Evolutionary conservation across 192 early-diverging fungal genomes (phyloP), one percentile per base, ranked within the genome.

Genomic region (Podochytrium sp.): DNA sequence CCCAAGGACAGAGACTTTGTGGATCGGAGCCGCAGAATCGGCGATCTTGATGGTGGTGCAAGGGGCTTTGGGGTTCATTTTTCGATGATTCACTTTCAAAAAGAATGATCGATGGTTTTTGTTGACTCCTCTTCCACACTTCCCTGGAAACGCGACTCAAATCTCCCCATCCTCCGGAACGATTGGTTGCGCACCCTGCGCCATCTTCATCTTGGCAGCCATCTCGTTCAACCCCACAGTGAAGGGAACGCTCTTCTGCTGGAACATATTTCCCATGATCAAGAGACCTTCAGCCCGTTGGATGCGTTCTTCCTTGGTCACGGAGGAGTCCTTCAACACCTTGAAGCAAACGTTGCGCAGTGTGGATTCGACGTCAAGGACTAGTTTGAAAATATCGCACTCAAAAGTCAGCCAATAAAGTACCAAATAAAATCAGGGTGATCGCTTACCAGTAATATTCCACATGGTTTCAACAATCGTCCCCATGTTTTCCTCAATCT

Each of bases 1-100:
- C 12, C 93, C 92, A n/a, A 99, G 90, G 65, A 99, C 91, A 33
- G 92, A 85, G 60, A 98, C 90, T 65, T 84, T 57, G 53, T 58
- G 42, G 5, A 52, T 43, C 40, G 62, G 69, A 25, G n/a, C 38
- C 7, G 37, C 29, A 18, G 37, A 25, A 18, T 41, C 69, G 10
- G 34, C 25, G 39, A 59, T 35, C 16, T 14, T 12, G 49, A 38
- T 60, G 7, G 53, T 40, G 12, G 27, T 71, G n/a, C 34, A 40
- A 18, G 69, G 27, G 5, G 69, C 69, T 32, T 71, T 71, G 30
- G 35, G 29, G 20, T 43, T 35, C 10, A 29, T 62, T 39, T 47
- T 20, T 47, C 10, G 43, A 47, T 16, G 43, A 20, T 16, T 47
- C 12, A 47, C 10, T 47, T 47, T 47, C 10, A 47, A 56, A 56